These are phyloP conservation scores for Parasitella parasitica DNA, from an alignment of 371 early-diverging fungal species.

Conservation along the genomic window DNA sequence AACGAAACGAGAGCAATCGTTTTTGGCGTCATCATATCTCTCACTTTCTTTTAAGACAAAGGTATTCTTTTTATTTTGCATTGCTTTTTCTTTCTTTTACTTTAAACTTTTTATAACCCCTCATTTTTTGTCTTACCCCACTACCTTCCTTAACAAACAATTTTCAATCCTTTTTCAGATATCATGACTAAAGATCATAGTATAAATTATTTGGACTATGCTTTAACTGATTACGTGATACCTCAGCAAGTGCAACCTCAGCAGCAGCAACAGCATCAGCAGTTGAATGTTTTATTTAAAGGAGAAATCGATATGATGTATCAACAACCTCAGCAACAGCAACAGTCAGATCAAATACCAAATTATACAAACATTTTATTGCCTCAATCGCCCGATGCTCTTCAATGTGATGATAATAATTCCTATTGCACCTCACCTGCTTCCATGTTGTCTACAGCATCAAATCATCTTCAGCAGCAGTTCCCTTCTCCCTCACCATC, in stretches of 20 bases:
- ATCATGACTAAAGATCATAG: conserved; percentile 19
- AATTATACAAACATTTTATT: background rate
- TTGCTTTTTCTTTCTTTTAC: background rate
- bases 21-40: conserved; percentile 2
- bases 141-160: background rate
- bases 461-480: background rate
- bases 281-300: background rate
- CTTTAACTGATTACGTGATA: conserved; percentile 10
- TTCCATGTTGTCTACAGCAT: conserved; percentile 1
- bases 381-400: conserved; percentile 5
- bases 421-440: conserved; percentile 8
- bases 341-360: background rate
- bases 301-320: background rate
- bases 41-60: background rate
- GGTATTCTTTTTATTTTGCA: background rate
- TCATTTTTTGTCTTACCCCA: background rate
- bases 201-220: conserved; percentile 1
- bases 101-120: background rate
- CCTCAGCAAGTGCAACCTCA: conserved; percentile 3
- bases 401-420: background rate
- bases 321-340: background rate
- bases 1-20: background rate
- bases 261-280: background rate
- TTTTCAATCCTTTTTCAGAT: background rate
- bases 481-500: conserved; percentile 32